These are phyloP conservation scores for Scutellaria galericulata DNA, from an alignment of 257 asterid genomes.

Conservation along the genomic window DNA sequence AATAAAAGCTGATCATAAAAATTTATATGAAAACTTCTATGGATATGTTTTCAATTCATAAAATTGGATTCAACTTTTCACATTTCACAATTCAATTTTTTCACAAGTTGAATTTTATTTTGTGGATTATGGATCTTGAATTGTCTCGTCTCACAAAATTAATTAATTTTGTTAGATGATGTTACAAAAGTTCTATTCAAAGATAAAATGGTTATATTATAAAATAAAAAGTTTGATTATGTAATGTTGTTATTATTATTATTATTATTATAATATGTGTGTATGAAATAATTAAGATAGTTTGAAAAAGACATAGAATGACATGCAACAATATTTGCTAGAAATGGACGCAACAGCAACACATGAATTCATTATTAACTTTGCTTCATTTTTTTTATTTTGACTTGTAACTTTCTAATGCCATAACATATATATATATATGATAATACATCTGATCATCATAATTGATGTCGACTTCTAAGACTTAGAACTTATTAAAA, in stretches of 20 bases:
- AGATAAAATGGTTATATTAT: too few species aligned
- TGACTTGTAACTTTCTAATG: conserved; percentile 25
- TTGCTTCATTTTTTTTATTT: conserved; percentile 13
- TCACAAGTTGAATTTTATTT: too few species aligned
- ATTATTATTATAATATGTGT: background rate
- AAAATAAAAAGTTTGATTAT: too few species aligned
- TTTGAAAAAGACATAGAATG: conserved; percentile 27
- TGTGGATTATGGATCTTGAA: too few species aligned
- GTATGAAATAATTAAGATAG: background rate
- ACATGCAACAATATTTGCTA: conserved; percentile 25
- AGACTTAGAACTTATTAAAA: background rate
- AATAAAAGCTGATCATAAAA: too few species aligned
- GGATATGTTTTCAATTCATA: background rate
- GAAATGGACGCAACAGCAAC: conserved; percentile 40
- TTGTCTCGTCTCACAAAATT: too few species aligned
- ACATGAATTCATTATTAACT: conserved; percentile 10
- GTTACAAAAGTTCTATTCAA: too few species aligned
- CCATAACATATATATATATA: background rate
- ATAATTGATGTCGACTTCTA: conserved; percentile 29
- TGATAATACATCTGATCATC: background rate
- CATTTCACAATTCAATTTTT: too few species aligned
- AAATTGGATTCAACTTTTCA: background rate
- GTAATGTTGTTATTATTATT: background rate
- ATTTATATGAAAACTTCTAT: too few species aligned
- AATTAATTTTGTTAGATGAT: too few species aligned